Percentiles rank a stretch among this genome's conserved stretches.
phyloP scores from a whole-genome alignment of 164 flowering plant species.

The Cinnamomum micranthum region DNA sequence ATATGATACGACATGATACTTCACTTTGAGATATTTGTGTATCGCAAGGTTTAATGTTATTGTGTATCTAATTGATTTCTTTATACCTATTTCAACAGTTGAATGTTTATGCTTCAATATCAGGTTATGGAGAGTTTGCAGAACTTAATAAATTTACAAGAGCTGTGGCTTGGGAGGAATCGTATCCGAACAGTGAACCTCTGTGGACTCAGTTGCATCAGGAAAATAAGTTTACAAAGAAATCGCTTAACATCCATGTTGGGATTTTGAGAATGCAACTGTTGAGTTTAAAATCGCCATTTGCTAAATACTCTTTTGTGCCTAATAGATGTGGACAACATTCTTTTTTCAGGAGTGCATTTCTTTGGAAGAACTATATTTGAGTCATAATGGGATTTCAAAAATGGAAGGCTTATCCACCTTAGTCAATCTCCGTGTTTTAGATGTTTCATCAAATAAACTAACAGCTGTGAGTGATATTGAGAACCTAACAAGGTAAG shows the following conservation, averaged over 20 bases:
- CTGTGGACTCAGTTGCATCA: conserved; percentile 77
- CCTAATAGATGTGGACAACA: background rate
- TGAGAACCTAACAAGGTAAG: conserved; percentile 59
- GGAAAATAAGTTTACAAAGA: conserved; percentile 93
- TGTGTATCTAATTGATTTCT: no score
- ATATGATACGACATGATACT: no score
- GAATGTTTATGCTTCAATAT: background rate
- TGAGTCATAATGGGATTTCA: conserved; percentile 97
- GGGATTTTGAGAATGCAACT: conserved; percentile 69
- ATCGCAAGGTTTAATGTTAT: no score
- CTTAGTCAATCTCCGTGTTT: conserved; percentile 70
- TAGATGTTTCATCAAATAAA: conserved; percentile 91
- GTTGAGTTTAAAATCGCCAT: background rate
- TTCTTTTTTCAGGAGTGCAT: conserved; percentile 59
- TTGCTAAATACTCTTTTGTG: background rate
- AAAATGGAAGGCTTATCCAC: conserved; percentile 89
- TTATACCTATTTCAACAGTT: no score
- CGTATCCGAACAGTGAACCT: conserved; percentile 73
- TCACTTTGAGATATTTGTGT: no score
- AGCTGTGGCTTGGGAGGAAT: conserved; percentile 93
- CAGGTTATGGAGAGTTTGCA: conserved; percentile 93
- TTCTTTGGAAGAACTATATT: conserved; percentile 85
- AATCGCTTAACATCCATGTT: conserved; percentile 87
- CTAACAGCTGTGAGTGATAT: conserved; percentile 65
- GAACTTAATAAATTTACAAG: conserved; percentile 62